phyloP scores from a whole-genome alignment of 2,329 filamentous ascomycete species.

The Coniochaeta prunicola region DNA sequence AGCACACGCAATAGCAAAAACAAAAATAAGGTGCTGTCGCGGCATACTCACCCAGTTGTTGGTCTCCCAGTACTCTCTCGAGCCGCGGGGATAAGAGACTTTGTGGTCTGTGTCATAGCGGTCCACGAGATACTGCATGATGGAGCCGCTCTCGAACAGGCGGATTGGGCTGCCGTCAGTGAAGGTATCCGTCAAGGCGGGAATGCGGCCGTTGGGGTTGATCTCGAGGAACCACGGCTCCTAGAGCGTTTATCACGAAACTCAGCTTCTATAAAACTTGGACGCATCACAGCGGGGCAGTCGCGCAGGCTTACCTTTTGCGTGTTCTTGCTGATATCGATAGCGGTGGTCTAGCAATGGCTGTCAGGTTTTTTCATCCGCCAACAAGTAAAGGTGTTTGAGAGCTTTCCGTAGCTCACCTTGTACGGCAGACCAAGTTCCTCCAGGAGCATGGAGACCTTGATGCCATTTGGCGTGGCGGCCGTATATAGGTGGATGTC shows the following conservation, averaged over 20 bases:
- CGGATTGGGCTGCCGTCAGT: constrained; percentile 65
- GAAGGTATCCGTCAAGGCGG: constrained; percentile 75
- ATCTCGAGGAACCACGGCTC: constrained; percentile 83
- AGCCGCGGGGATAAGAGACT: constrained; percentile 68
- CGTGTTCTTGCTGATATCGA: constrained; percentile 67
- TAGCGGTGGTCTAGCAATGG: constrained; percentile 40
- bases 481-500: constrained; percentile 77
- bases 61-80: constrained; percentile 69
- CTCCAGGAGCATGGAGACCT: constrained; percentile 79
- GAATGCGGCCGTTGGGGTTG: constrained; percentile 90
- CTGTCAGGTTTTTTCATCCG: background rate
- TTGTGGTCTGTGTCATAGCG: constrained; percentile 77
- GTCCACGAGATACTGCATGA: constrained; percentile 77
- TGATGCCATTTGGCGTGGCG: constrained; percentile 84
- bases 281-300: too few relatives aligned
- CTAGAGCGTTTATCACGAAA: constrained; percentile 10
- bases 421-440: constrained; percentile 81
- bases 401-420: constrained; percentile 23
- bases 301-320: constrained; percentile 61
- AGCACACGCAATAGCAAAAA: constrained; percentile 4
- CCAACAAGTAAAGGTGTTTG: background rate
- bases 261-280: background rate
- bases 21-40: background rate
- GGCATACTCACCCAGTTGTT: constrained; percentile 60
- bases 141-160: constrained; percentile 77